phyloP scores from a whole-genome alignment of 2,329 filamentous ascomycete species.

The Penicillium sp. region DNA sequence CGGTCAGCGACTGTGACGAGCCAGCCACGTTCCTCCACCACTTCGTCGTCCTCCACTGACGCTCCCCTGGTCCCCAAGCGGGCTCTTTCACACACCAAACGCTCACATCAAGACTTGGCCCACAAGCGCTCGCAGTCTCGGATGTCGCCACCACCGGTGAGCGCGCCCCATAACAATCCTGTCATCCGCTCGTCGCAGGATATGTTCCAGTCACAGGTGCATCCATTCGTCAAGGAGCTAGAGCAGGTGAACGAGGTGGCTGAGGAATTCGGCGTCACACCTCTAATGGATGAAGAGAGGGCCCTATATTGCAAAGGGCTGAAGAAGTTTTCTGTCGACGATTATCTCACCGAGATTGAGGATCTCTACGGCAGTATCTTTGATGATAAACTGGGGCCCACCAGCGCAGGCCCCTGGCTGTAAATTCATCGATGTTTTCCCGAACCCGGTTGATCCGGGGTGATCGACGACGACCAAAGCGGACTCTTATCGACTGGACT shows the following conservation, averaged over 20 bases:
- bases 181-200: conserved; percentile 35
- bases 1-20: conserved; percentile 64
- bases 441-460: conserved; percentile 20
- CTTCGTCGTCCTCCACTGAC: conserved; percentile 47
- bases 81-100: conserved; percentile 84
- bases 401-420: conserved; percentile 41
- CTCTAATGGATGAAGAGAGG: conserved; percentile 68
- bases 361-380: conserved; percentile 64
- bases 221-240: conserved; percentile 86
- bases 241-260: conserved; percentile 90
- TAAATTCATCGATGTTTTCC: conserved; percentile 24
- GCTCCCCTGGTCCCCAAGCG: conserved; percentile 72
- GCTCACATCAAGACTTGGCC: conserved; percentile 72
- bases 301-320: conserved; percentile 69
- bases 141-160: conserved; percentile 42
- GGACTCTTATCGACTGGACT: conserved; percentile 22
- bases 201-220: conserved; percentile 41
- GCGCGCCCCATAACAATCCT: conserved; percentile 36
- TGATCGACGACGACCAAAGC: conserved; percentile 17
- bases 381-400: conserved; percentile 41
- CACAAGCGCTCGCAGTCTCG: conserved; percentile 64
- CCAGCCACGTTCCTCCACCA: conserved; percentile 49
- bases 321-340: conserved; percentile 69
- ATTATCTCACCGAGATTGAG: conserved; percentile 80
- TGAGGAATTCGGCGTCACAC: conserved; percentile 73